Conservation (phyloP, 2,329 filamentous ascomycete genomes). For the Xylariaceae sp. region DNA sequence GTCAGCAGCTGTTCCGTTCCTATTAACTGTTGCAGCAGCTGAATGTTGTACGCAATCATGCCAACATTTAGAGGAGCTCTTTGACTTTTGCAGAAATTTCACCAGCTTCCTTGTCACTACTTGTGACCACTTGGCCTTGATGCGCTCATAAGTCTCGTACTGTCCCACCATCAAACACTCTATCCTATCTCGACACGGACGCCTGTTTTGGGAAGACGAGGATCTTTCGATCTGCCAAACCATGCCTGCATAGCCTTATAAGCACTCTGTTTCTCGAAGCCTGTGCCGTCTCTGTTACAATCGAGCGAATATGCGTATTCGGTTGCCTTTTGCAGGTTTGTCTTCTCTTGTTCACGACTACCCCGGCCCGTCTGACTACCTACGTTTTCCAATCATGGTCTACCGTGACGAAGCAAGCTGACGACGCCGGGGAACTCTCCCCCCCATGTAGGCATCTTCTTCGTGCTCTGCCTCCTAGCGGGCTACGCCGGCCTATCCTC, state of each 20-base stretch:
- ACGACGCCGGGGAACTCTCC: too few relatives aligned
- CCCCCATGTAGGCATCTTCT: slow-evolving; percentile 55
- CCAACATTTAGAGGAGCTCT: not conserved
- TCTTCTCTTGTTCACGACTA: slow-evolving; percentile 16
- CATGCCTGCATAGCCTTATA: slow-evolving; percentile 17
- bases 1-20: too few relatives aligned
- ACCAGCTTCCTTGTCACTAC: not conserved
- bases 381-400: not conserved
- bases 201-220: too few relatives aligned
- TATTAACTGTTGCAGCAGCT: too few relatives aligned
- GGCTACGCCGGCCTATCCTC: slow-evolving; percentile 75
- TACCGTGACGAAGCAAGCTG: too few relatives aligned
- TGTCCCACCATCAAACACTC: too few relatives aligned
- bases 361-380: not conserved
- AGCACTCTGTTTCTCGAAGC: slow-evolving; percentile 6
- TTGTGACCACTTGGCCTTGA: not conserved
- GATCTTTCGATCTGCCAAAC: slow-evolving; percentile 3
- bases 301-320: slow-evolving; percentile 64
- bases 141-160: not conserved
- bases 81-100: not conserved
- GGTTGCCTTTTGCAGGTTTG: slow-evolving; percentile 82
- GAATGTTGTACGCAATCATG: not conserved
- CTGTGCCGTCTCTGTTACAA: slow-evolving; percentile 7
- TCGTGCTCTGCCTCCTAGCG: slow-evolving; percentile 65
- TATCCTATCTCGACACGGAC: too few relatives aligned